Conservation (phyloP, 1,284 basidiomycete species). For the Taiwanofungus camphoratus region DNA sequence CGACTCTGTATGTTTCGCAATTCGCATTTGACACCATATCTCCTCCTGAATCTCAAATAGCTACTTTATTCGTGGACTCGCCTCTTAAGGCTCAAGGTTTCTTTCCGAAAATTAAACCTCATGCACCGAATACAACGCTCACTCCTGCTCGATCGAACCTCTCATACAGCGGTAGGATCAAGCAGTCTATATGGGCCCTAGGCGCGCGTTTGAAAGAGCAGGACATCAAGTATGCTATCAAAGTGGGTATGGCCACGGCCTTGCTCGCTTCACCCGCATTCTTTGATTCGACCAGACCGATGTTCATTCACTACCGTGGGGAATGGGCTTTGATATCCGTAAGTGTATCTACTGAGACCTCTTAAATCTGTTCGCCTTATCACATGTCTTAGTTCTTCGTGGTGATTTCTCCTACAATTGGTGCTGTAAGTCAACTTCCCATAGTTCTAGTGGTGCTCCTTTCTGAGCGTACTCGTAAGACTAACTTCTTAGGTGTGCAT, state of each 20-base stretch:
- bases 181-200: slow-evolving; percentile 72
- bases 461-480: slow-evolving; percentile 39
- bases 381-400: slow-evolving; percentile 64
- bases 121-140: slow-evolving; percentile 81
- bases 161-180: slow-evolving; percentile 50
- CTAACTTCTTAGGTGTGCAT: slow-evolving; percentile 74
- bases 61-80: slow-evolving; percentile 56
- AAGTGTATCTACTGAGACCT: slow-evolving; percentile 26
- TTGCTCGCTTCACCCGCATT: slow-evolving; percentile 84
- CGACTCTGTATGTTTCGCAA: slow-evolving; percentile 21
- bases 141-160: slow-evolving; percentile 65
- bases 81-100: slow-evolving; percentile 55
- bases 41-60: slow-evolving; percentile 29
- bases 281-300: slow-evolving; percentile 68
- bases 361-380: slow-evolving; percentile 2
- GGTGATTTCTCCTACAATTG: slow-evolving; percentile 85
- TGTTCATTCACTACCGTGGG: slow-evolving; percentile 79
- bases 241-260: slow-evolving; percentile 78
- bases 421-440: slow-evolving; percentile 49
- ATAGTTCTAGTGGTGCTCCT: slow-evolving; percentile 2
- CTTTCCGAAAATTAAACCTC: slow-evolving; percentile 80
- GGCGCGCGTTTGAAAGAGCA: slow-evolving; percentile 67
- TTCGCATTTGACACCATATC: not conserved
- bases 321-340: slow-evolving; percentile 96
- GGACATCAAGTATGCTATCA: slow-evolving; percentile 85